These are phyloP conservation scores for Eucalyptus pauciflora DNA, from an alignment of 345 rosid species.

Conservation along the genomic window DNA sequence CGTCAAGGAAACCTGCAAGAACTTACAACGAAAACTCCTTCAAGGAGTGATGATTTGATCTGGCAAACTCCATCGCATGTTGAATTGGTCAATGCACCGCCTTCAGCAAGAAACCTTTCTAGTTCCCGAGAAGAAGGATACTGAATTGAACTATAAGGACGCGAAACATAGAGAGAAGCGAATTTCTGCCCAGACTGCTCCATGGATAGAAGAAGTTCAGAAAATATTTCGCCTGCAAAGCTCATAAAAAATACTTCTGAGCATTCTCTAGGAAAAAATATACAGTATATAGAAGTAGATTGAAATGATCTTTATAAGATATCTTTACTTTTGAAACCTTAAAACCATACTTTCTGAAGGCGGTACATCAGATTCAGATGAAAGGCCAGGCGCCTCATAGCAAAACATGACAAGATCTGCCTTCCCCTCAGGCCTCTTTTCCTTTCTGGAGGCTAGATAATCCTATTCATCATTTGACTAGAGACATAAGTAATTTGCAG, in stretches of 20 bases:
- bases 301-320: not conserved
- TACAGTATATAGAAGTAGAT: not conserved
- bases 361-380: constrained; percentile 17
- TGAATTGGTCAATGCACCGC: constrained; percentile 10
- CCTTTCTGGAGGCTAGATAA: constrained; percentile 50
- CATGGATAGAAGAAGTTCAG: constrained; percentile 56
- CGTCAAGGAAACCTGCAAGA: not conserved
- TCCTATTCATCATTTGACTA: constrained; percentile 21
- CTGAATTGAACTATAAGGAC: constrained; percentile 38
- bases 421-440: constrained; percentile 44
- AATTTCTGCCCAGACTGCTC: constrained; percentile 60
- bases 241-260: not conserved
- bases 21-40: constrained; percentile 86
- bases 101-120: constrained; percentile 84
- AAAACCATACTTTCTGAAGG: constrained; percentile 40
- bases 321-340: not conserved
- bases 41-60: constrained; percentile 79
- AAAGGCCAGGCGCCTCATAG: constrained; percentile 29
- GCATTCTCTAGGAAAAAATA: not conserved
- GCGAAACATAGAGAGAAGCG: constrained; percentile 70
- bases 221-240: constrained; percentile 51
- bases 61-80: constrained; percentile 82
- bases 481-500: not conserved
- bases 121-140: constrained; percentile 51
- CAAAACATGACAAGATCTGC: constrained; percentile 75